phyloP scores from a whole-genome alignment of 2,329 filamentous ascomycete species.

The Boeremia lycopersici region DNA sequence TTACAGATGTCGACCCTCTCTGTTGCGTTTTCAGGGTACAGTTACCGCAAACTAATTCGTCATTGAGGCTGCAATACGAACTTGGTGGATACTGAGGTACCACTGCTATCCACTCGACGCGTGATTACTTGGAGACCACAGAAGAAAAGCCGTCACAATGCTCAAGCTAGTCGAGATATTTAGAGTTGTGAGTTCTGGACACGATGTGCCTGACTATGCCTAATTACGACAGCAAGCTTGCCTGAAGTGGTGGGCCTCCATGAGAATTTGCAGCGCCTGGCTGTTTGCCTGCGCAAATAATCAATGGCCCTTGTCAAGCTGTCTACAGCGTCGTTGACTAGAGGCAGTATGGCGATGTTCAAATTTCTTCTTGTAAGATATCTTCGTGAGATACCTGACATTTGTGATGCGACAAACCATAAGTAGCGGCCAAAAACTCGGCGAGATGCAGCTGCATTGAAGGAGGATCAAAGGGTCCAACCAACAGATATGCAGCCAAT shows the following conservation, averaged over 20 bases:
- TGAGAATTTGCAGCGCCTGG: neutral
- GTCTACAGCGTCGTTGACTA: neutral
- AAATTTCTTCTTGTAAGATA: neutral
- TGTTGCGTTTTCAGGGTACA: neutral
- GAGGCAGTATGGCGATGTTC: neutral
- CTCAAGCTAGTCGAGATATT: constrained; percentile 1
- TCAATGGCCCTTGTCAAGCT: neutral
- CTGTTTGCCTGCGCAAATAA: neutral
- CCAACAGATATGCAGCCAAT: constrained; percentile 3
- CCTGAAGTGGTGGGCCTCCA: neutral
- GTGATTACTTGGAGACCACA: neutral
- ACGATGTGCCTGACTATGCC: constrained; percentile 7
- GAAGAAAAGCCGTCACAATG: constrained; percentile 3
- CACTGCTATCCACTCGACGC: constrained; percentile 11
- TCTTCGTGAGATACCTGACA: no score
- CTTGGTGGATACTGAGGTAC: neutral
- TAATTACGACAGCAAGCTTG: constrained; percentile 4
- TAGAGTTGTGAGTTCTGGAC: constrained; percentile 2
- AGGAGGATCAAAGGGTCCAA: neutral
- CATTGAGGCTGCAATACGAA: constrained; percentile 3
- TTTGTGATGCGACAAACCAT: neutral
- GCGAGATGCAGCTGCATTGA: constrained; percentile 8
- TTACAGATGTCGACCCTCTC: no score
- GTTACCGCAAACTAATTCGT: neutral
- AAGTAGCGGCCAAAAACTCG: constrained; percentile 10